Percentiles rank a stretch among this genome's conserved stretches.
Conservation (phyloP, 1,284 basidiomycete species). For the Irpex sp. region DNA sequence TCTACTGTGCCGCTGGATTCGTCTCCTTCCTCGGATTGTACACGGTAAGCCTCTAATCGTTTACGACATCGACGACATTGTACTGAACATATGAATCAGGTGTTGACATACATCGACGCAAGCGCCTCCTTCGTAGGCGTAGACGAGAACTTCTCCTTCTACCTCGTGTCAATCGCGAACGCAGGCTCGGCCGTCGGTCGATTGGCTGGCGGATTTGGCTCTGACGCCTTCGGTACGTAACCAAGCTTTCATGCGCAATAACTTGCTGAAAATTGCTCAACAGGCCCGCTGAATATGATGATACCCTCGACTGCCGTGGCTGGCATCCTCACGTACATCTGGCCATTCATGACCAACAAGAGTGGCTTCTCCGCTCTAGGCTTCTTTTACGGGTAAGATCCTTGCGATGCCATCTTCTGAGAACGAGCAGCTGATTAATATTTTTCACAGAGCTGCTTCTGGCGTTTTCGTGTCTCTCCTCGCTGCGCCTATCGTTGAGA, state of each 20-base stretch:
- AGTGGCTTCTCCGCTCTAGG: slow-evolving; percentile 42
- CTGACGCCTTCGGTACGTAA: slow-evolving; percentile 34
- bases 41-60: slow-evolving; percentile 5
- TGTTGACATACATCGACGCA: slow-evolving; percentile 46
- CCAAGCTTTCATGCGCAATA: neutral
- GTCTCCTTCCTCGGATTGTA: slow-evolving; percentile 14
- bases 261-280: neutral
- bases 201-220: slow-evolving; percentile 33
- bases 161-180: slow-evolving; percentile 45
- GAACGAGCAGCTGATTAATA: neutral
- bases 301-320: slow-evolving; percentile 47
- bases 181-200: slow-evolving; percentile 41
- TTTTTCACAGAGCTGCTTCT: slow-evolving; percentile 37
- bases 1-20: slow-evolving; percentile 10
- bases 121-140: slow-evolving; percentile 36
- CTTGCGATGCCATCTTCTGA: neutral
- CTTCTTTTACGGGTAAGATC: slow-evolving; percentile 46
- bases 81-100: slow-evolving; percentile 21
- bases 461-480: slow-evolving; percentile 58
- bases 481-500: slow-evolving; percentile 49
- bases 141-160: slow-evolving; percentile 35
- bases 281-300: slow-evolving; percentile 54
- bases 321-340: slow-evolving; percentile 50
- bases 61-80: neutral
- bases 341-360: slow-evolving; percentile 48